Conservation (phyloP, 208 protist genomes). For the Wallacemonas sp. region DNA sequence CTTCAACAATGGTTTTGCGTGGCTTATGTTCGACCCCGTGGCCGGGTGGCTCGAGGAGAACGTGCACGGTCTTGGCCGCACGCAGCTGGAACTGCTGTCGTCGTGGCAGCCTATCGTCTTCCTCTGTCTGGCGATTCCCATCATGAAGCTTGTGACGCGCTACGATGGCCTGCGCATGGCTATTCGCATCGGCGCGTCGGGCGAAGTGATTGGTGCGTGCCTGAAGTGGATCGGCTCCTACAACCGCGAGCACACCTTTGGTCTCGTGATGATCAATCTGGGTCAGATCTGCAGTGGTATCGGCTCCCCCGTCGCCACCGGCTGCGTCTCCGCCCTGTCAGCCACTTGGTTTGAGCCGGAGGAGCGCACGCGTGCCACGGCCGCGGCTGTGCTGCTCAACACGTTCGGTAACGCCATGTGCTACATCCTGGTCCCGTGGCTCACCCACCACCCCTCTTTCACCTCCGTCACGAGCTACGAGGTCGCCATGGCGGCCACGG, state of each 20-base stretch:
- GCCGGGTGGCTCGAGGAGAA: conserved; percentile 67
- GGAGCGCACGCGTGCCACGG: conserved; percentile 83
- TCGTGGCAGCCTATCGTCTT: conserved; percentile 87
- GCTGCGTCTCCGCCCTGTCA: conserved; percentile 77
- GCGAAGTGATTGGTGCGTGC: conserved; percentile 63
- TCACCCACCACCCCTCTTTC: conserved; percentile 58
- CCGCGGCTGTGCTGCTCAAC: conserved; percentile 81
- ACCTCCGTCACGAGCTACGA: conserved; percentile 73
- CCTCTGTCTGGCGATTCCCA: conserved; percentile 61
- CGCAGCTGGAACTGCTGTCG: conserved; percentile 70
- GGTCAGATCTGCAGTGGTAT: conserved; percentile 86
- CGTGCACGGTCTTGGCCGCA: conserved; percentile 55
- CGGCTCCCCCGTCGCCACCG: conserved; percentile 83
- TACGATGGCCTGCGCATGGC: conserved; percentile 75
- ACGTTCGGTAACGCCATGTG: conserved; percentile 80
- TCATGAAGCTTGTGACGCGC: conserved; percentile 78
- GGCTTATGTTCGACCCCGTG: conserved; percentile 90
- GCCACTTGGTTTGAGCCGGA: conserved; percentile 82
- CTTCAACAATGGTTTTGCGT: conserved; percentile 87
- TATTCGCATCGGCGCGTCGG: conserved; percentile 63
- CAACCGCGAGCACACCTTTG: conserved; percentile 37
- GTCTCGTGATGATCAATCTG: conserved; percentile 72
- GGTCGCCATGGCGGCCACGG: conserved; percentile 54
- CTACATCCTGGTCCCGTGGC: conserved; percentile 72
- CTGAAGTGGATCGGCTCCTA: conserved; percentile 69